phyloP scores from a whole-genome alignment of 2,329 filamentous ascomycete species.

The Fusarium xylarioides region DNA sequence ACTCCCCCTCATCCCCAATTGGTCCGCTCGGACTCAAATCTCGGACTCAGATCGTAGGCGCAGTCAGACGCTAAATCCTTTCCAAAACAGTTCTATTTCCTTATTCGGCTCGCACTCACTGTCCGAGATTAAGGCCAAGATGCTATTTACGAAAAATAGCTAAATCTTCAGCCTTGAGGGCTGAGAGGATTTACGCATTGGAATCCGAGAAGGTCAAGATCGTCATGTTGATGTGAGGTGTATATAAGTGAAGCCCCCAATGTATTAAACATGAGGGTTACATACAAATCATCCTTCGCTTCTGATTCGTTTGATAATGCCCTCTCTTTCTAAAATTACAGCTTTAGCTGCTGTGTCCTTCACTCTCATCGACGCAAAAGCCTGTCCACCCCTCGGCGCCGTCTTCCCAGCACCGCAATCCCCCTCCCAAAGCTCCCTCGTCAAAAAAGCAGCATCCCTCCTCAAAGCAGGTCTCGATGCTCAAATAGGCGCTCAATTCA shows the following conservation, averaged over 20 bases:
- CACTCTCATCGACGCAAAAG: slow-evolving; percentile 42
- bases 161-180: neutral
- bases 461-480: slow-evolving; percentile 41
- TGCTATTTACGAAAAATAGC: no score
- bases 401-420: slow-evolving; percentile 50
- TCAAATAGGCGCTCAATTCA: slow-evolving; percentile 40
- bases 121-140: slow-evolving; percentile 24
- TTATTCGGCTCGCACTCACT: slow-evolving; percentile 9
- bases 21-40: slow-evolving; percentile 30
- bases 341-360: slow-evolving; percentile 21
- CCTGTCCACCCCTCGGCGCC: slow-evolving; percentile 54
- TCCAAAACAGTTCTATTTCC: neutral
- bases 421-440: slow-evolving; percentile 45
- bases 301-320: slow-evolving; percentile 8
- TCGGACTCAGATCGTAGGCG: slow-evolving; percentile 21
- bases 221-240: neutral
- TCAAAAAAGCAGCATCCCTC: slow-evolving; percentile 40
- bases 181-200: neutral
- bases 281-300: neutral
- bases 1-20: slow-evolving; percentile 11
- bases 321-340: slow-evolving; percentile 27
- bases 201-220: neutral
- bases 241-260: slow-evolving; percentile 25
- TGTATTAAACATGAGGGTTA: neutral
- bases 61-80: slow-evolving; percentile 7